Evolutionary conservation across 768 basidiomycete genomes (phyloP), one percentile per base, ranked within the genome.

Genomic region (Calocybe gangraenosa): DNA sequence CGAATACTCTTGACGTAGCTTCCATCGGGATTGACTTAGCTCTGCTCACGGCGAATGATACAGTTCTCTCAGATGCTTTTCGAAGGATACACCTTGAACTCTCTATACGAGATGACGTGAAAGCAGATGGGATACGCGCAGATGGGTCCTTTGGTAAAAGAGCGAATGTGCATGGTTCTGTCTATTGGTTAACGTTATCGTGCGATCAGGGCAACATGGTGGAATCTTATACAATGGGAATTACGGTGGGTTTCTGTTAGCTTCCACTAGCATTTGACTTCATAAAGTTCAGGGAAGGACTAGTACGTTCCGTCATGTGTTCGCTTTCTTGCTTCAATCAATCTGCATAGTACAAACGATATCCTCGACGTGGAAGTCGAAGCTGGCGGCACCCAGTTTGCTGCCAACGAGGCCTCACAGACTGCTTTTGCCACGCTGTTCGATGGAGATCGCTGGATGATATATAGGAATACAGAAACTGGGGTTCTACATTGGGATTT

Each of bases 221-320:
- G 84, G 84, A n/a, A 67, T 84, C 10, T 59, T 83, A 2, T 86
- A 84, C 56, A 83, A 81, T 46, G 84, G 84, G 25, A 86, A 86
- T 55, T 87, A 87, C 54, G 85, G 74, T 70, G 15, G 56, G 42
- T 23, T 36, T 30, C 3, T 15, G 28, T 19, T 10, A 30, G 6
- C 3, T 10, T 11, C 18, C 31, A 9, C 9, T 18, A 9, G n/a
- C 13, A 18, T 44, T 19, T 2, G 14, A 18, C 21, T 33, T 4
- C 21, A 2, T 17, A 35, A 36, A 4, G 20, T 7, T 8, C 32
- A 50, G 52, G 52, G 41, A 50, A 73, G 55, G 71, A 72, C 54
- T 73, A 66, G 71, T 73, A 51, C 44, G 69, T 47, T 3, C 15
- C 14, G 4, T 2, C 9, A 34, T 17, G 42, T 2, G 13, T n/a